A percentile compares a stretch with the other conserved stretches of the same genome.
Conservation (phyloP, 495 filamentous ascomycete species). For the Penicillium simplicissimum region DNA sequence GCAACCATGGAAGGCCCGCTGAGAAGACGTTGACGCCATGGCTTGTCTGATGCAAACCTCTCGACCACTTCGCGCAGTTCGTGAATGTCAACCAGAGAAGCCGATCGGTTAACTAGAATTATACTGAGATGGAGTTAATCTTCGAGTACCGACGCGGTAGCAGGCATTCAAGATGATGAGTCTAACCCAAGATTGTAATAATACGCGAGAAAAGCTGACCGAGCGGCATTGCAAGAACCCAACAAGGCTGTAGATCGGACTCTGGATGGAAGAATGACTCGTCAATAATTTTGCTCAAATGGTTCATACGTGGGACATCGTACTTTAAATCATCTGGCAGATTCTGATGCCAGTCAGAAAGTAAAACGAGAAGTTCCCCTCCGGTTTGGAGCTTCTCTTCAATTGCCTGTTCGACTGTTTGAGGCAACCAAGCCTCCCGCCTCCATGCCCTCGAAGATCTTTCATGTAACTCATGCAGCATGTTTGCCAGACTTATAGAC, state of each 20-base stretch:
- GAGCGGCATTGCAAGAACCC: not conserved
- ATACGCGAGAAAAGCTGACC: slow-evolving; percentile 7
- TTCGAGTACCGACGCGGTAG: not conserved
- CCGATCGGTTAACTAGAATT: slow-evolving; percentile 9
- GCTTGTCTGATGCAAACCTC: slow-evolving; percentile 5
- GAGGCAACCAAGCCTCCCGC: slow-evolving; percentile 14
- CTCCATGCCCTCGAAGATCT: slow-evolving; percentile 15
- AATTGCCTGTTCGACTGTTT: slow-evolving; percentile 16
- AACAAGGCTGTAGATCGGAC: not conserved
- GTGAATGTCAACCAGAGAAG: slow-evolving; percentile 7
- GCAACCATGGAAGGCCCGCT: slow-evolving; percentile 6
- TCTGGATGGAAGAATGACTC: not conserved
- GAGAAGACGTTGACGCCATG: slow-evolving; percentile 9
- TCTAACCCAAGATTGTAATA: slow-evolving; percentile 13
- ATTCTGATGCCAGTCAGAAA: slow-evolving; percentile 10
- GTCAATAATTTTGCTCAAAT: not conserved
- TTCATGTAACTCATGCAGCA: slow-evolving; percentile 19
- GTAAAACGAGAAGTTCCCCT: slow-evolving; percentile 9
- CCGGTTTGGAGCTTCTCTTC: slow-evolving; percentile 19
- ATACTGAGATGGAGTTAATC: not conserved
- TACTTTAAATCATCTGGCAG: slow-evolving; percentile 9
- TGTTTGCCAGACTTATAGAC: slow-evolving; percentile 11
- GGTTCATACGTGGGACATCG: not conserved
- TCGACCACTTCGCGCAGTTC: slow-evolving; percentile 13
- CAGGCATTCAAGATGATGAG: not conserved